Base-by-base conservation (phyloP, 441 rosid species). In the Mallotus repandus region DNA sequence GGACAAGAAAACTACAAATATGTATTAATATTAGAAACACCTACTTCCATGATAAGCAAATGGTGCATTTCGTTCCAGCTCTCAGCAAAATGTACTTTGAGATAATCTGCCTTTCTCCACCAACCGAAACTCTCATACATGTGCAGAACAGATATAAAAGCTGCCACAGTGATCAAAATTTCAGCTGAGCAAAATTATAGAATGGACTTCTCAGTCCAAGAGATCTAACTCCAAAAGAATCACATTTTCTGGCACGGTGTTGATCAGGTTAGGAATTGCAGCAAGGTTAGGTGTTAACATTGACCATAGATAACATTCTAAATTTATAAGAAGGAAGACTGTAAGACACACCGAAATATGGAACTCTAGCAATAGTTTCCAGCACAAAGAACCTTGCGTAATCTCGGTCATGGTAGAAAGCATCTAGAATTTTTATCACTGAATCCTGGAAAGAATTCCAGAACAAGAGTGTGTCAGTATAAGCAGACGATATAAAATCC, bases 51-150 rank as follows among this genome's bases (percentile, higher is more conserved):
- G 64, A 94, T 89, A 69, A 94, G 97, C 85, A 92, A 84, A 85
- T 92, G 99, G 68, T 94, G 99, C 99, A 94, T 94, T 84, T 94
- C 97, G 81, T 94, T 94, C 99, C 97, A 94, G 83, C 96, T 94
- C 87, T 94, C 97, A 70, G 99, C 99, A 87, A 94, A 94, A 76
- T 94, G 99, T 48, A 94, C 97, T 87, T 91, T 91, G 48, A 94
- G 49, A 78, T 94, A 94, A 80, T 94, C 97, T 21, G 99, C 96
- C 81, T 89, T 87, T 79, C 99, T 92, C 99, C 99, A 94, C 99
- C 99, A 94, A 70, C 99, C 99, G 81, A 92, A 92, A 80, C 93
- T 94, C 93, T 94, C 99, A 78, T 94, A 94, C 99, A 92, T 74
- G 69, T 94, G 99, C 70, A 94, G 84, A 75, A 94, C 92, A 45